Conservation (phyloP, 1,284 basidiomycete genomes). For the Rhodotorula glutinis region DNA sequence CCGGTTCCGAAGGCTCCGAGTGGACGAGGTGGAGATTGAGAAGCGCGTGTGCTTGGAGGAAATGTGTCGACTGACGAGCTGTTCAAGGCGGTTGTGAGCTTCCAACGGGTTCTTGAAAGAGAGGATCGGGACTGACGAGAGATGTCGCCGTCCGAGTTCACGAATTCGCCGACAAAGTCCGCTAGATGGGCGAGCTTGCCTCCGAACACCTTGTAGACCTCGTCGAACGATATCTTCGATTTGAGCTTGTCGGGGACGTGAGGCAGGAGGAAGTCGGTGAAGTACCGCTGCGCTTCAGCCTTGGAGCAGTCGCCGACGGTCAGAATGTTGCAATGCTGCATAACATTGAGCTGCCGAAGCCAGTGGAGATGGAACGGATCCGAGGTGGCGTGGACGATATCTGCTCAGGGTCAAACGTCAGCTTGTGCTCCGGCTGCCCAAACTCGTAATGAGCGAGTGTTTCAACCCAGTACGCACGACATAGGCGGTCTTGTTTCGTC, state of each 20-base stretch:
- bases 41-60: constrained; percentile 42
- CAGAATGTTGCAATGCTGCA: constrained; percentile 57
- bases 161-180: constrained; percentile 54
- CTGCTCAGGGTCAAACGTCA: not conserved
- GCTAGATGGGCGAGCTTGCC: constrained; percentile 76
- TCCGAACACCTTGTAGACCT: constrained; percentile 70
- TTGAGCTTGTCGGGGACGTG: constrained; percentile 61
- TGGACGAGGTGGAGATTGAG: constrained; percentile 45
- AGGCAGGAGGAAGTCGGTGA: constrained; percentile 61
- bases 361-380: constrained; percentile 73
- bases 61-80: constrained; percentile 40
- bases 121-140: not conserved
- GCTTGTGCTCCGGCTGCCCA: not conserved
- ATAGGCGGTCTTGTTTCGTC: constrained; percentile 75
- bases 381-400: constrained; percentile 67
- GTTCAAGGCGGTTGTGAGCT: not conserved
- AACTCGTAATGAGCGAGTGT: not conserved
- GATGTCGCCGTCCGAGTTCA: constrained; percentile 6
- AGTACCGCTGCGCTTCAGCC: constrained; percentile 63
- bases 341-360: constrained; percentile 28
- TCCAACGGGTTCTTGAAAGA: not conserved
- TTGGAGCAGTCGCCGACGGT: constrained; percentile 73
- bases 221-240: constrained; percentile 62
- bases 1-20: constrained; percentile 8
- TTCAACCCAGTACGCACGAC: constrained; percentile 53